A percentile compares a stretch with the other conserved stretches of the same genome.
These are phyloP conservation scores for Coprinopsis marcescibilis DNA, from an alignment of 768 basidiomycete genomes.

Conservation along the genomic window DNA sequence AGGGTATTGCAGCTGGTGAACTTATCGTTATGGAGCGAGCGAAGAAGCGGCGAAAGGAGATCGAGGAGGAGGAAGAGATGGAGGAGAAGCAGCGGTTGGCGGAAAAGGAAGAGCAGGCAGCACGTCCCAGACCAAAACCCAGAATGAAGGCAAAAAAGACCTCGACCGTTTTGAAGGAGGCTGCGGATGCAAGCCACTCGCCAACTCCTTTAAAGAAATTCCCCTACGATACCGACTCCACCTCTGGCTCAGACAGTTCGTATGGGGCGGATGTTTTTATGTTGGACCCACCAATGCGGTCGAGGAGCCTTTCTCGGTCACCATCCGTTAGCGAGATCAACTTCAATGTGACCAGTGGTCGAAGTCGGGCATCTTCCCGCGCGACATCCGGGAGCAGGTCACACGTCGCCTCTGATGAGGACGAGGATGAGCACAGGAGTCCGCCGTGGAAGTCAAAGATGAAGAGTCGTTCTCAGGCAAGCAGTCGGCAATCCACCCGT, in stretches of 20 bases:
- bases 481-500: neutral
- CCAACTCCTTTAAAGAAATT: too few relatives aligned
- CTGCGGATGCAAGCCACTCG: too few relatives aligned
- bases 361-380: too few relatives aligned
- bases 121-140: slow-evolving; percentile 14
- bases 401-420: too few relatives aligned
- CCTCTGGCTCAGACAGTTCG: too few relatives aligned
- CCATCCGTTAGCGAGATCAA: neutral
- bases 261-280: too few relatives aligned
- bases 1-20: slow-evolving; percentile 42
- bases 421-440: slow-evolving; percentile 2
- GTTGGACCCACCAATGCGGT: too few relatives aligned
- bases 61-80: slow-evolving; percentile 36
- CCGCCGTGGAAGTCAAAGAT: neutral
- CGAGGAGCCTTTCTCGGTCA: neutral
- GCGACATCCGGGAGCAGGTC: too few relatives aligned
- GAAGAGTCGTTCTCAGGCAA: neutral
- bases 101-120: neutral
- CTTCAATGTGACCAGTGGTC: neutral
- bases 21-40: slow-evolving; percentile 50
- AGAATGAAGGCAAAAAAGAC: slow-evolving; percentile 12
- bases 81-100: slow-evolving; percentile 14
- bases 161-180: neutral
- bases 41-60: slow-evolving; percentile 43
- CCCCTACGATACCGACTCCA: neutral